Evolutionary conservation across 441 rosid species (phyloP).

Genomic region (Hura crepitans): DNA sequence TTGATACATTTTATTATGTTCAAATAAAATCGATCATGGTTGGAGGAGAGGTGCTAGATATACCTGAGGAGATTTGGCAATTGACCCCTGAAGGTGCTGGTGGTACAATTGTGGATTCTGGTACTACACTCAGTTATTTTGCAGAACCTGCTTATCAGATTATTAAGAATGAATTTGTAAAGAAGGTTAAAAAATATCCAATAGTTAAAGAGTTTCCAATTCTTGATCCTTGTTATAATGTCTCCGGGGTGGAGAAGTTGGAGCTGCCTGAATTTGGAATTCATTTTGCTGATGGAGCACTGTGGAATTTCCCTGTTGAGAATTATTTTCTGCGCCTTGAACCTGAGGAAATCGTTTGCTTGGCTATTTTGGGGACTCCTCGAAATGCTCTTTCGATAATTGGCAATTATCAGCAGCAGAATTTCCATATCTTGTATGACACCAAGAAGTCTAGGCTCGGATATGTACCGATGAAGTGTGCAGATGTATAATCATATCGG

Average conservation of each 20-base stretch:
- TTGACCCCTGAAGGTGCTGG: slow-evolving; percentile 56
- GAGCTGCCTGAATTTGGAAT: slow-evolving; percentile 73
- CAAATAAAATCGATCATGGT: slow-evolving; percentile 63
- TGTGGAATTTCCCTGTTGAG: slow-evolving; percentile 88
- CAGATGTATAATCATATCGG: slow-evolving; percentile 41
- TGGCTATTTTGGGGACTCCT: slow-evolving; percentile 81
- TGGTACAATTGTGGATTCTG: slow-evolving; percentile 91
- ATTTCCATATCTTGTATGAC: slow-evolving; percentile 81
- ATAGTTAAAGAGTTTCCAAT: slow-evolving; percentile 48
- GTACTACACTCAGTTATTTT: slow-evolving; percentile 82
- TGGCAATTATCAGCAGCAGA: slow-evolving; percentile 96
- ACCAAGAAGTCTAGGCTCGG: slow-evolving; percentile 81
- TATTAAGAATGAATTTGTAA: slow-evolving; percentile 60
- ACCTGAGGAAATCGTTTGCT: slow-evolving; percentile 60
- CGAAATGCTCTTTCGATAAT: slow-evolving; percentile 70
- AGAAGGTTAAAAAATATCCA: slow-evolving; percentile 57
- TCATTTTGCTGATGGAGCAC: slow-evolving; percentile 63
- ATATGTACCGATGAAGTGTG: slow-evolving; percentile 72
- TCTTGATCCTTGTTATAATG: slow-evolving; percentile 79
- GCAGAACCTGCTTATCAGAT: slow-evolving; percentile 67
- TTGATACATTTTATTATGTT: slow-evolving; percentile 79
- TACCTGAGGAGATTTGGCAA: slow-evolving; percentile 70
- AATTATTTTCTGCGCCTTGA: slow-evolving; percentile 60
- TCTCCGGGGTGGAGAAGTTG: slow-evolving; percentile 53
- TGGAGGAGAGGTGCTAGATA: slow-evolving; percentile 55